Percentiles rank a stretch among this genome's conserved stretches.
Evolutionary conservation across 2,329 filamentous ascomycete species (phyloP).

Genomic region (Fusarium austroafricanum): DNA sequence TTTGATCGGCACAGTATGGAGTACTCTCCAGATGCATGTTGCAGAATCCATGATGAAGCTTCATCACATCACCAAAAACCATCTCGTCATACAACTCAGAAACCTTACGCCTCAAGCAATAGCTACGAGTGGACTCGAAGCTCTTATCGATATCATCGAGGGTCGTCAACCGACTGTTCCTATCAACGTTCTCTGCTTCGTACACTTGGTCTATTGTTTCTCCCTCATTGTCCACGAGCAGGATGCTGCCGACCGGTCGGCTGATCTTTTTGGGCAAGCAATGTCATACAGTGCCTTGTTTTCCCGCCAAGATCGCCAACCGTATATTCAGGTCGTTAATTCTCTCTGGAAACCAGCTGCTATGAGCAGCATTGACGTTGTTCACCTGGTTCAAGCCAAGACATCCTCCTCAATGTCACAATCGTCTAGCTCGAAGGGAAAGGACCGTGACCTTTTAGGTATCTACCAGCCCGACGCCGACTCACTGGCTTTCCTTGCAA

Average conservation of each 20-base stretch:
- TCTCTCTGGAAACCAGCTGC: conserved; percentile 62
- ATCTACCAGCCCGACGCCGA: conserved; percentile 50
- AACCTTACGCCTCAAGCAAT: conserved; percentile 55
- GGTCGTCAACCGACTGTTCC: conserved; percentile 54
- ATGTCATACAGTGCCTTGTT: conserved; percentile 58
- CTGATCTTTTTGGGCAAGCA: conserved; percentile 60
- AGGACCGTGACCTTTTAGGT: conserved; percentile 52
- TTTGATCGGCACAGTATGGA: conserved; percentile 59
- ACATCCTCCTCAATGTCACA: conserved; percentile 31
- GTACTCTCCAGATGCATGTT: conserved; percentile 60
- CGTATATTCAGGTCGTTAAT: conserved; percentile 58
- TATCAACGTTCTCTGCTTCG: conserved; percentile 61
- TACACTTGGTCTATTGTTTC: conserved; percentile 64
- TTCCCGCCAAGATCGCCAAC: conserved; percentile 49
- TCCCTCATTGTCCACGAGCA: conserved; percentile 60
- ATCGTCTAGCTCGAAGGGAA: conserved; percentile 55
- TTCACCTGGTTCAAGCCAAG: conserved; percentile 43
- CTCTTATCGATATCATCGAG: conserved; percentile 55
- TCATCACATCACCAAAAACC: conserved; percentile 53
- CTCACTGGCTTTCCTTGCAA: conserved; percentile 55
- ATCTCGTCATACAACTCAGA: conserved; percentile 56
- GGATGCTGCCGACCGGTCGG: conserved; percentile 51
- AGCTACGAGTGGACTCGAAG: conserved; percentile 55
- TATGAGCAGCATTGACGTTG: conserved; percentile 48
- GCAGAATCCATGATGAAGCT: conserved; percentile 59